Evolutionary conservation across 495 filamentous ascomycete genomes (phyloP).

Genomic region (Lasiosphaeria ovina): DNA sequence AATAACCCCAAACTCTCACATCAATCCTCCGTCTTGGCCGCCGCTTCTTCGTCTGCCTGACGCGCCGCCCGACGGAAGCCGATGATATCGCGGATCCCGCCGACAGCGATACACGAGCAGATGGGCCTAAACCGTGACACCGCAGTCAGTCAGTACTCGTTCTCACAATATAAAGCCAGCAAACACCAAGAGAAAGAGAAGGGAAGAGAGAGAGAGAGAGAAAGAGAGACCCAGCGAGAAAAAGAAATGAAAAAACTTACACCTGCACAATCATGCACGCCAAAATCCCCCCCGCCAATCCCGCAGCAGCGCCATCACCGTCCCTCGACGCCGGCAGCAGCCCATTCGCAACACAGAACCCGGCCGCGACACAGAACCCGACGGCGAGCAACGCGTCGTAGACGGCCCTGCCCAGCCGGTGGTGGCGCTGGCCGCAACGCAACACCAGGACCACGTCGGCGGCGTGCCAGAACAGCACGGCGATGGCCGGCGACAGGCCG

Average conservation of each 20-base stretch:
- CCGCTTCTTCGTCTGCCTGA: too few species aligned
- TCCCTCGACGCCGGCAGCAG: background rate
- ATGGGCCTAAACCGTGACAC: too few species aligned
- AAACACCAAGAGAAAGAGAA: too few species aligned
- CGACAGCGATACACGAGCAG: too few species aligned
- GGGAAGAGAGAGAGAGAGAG: too few species aligned
- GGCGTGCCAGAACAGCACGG: constrained; percentile 4
- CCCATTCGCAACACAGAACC: constrained; percentile 5
- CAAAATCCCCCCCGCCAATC: constrained; percentile 8
- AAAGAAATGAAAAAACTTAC: constrained; percentile 6
- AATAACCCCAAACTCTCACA: too few species aligned
- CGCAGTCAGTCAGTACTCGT: too few species aligned
- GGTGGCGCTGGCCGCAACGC: constrained; percentile 1
- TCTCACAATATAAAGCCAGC: too few species aligned
- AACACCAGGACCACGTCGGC: constrained; percentile 8
- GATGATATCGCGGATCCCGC: too few species aligned
- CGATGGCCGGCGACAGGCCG: constrained; percentile 10
- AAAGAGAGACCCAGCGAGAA: too few species aligned
- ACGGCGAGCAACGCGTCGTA: constrained; percentile 6
- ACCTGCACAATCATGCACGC: constrained; percentile 1
- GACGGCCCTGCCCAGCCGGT: constrained; percentile 4
- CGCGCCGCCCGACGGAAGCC: too few species aligned
- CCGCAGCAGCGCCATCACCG: background rate
- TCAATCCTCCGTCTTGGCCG: too few species aligned
- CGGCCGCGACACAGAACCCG: constrained; percentile 9